Conservation (phyloP, 2,329 filamentous ascomycete species). For the Aspergillus phoenicis region DNA sequence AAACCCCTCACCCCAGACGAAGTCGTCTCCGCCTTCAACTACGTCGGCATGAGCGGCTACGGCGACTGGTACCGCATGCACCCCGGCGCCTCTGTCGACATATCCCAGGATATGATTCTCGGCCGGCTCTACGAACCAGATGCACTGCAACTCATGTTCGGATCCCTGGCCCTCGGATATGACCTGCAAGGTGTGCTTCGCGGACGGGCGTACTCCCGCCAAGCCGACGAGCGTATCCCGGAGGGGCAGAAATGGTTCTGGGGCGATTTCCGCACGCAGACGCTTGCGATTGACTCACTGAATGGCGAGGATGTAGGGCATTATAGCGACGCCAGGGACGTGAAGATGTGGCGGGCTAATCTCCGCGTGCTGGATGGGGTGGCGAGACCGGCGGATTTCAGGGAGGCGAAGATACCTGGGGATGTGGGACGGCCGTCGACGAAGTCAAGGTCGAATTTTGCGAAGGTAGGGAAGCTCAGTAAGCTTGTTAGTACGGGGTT, state of each 20-base stretch:
- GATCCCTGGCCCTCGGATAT: constrained; percentile 40
- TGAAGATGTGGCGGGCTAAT: constrained; percentile 50
- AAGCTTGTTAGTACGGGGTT: constrained; percentile 43
- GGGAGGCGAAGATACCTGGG: constrained; percentile 32
- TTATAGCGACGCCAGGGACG: constrained; percentile 49
- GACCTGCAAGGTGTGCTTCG: constrained; percentile 52
- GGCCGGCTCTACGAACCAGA: constrained; percentile 58
- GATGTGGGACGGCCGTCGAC: constrained; percentile 30
- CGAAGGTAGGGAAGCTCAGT: constrained; percentile 40
- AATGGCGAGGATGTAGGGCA: constrained; percentile 56
- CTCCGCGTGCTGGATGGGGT: constrained; percentile 49
- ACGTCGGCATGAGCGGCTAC: constrained; percentile 49
- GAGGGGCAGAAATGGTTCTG: constrained; percentile 57
- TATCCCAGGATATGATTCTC: constrained; percentile 56
- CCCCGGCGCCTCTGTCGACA: constrained; percentile 43
- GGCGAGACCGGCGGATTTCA: constrained; percentile 26
- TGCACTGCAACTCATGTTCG: constrained; percentile 51
- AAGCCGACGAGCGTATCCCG: constrained; percentile 53
- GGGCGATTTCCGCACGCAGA: constrained; percentile 59
- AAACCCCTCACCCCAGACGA: constrained; percentile 36
- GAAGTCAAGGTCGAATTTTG: constrained; percentile 30
- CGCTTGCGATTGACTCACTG: constrained; percentile 57
- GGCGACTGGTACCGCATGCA: constrained; percentile 57
- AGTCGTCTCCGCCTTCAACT: constrained; percentile 39
- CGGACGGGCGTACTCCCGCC: constrained; percentile 51